These are phyloP conservation scores for Crithidia bombi DNA, from an alignment of 208 protist species.

Conservation along the genomic window DNA sequence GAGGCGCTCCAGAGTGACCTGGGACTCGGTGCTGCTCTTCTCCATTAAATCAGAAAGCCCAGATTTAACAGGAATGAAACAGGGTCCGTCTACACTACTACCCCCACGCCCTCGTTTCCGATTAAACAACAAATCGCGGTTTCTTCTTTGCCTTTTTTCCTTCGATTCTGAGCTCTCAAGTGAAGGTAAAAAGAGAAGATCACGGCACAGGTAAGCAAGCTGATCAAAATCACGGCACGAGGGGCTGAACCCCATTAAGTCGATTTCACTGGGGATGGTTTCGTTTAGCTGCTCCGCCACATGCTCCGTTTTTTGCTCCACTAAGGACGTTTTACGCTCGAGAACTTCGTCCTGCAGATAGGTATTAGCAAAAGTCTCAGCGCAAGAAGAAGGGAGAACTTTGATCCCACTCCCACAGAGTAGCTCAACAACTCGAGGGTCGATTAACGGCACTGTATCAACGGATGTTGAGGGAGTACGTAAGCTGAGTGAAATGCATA, in stretches of 20 bases:
- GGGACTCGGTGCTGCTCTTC: constrained; percentile 9
- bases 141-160: constrained; percentile 5
- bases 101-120: constrained; percentile 45
- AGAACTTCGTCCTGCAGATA: neutral
- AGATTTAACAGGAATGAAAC: constrained; percentile 38
- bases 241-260: constrained; percentile 56
- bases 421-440: constrained; percentile 38
- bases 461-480: constrained; percentile 32
- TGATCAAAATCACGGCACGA: constrained; percentile 79
- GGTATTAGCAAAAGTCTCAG: neutral
- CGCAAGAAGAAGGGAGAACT: neutral
- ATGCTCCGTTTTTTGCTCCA: constrained; percentile 16
- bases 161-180: constrained; percentile 7
- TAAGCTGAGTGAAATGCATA: constrained; percentile 56
- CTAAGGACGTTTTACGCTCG: constrained; percentile 25
- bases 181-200: constrained; percentile 47
- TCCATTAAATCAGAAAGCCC: constrained; percentile 27
- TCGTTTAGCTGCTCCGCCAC: constrained; percentile 42
- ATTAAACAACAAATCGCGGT: constrained; percentile 51
- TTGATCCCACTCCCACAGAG: constrained; percentile 7
- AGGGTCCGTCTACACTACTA: constrained; percentile 30
- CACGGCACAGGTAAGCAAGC: constrained; percentile 65
- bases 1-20: constrained; percentile 24
- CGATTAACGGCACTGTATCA: constrained; percentile 68
- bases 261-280: constrained; percentile 64